These are phyloP conservation scores for Dacryopinax spathularia DNA, from an alignment of 768 basidiomycete species.

Conservation along the genomic window DNA sequence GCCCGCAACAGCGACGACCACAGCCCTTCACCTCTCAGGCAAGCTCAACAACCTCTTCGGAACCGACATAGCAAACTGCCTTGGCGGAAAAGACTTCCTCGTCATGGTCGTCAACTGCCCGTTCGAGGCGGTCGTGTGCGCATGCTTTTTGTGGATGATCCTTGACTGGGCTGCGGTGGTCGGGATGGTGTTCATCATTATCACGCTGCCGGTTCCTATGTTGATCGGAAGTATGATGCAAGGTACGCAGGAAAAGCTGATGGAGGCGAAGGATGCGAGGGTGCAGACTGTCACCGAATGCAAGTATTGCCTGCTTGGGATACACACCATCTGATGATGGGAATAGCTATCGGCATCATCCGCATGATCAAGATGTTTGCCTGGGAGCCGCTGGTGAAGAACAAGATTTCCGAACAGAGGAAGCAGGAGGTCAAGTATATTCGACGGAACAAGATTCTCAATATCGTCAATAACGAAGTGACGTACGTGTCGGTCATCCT, in stretches of 20 bases:
- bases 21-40: conserved; percentile 40
- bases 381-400: conserved; percentile 34
- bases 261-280: conserved; percentile 46
- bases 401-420: conserved; percentile 40
- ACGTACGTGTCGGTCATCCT: conserved; percentile 24
- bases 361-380: conserved; percentile 62
- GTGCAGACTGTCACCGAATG: conserved; percentile 50
- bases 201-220: conserved; percentile 45
- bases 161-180: conserved; percentile 48
- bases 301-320: conserved; percentile 19
- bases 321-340: not conserved
- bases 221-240: conserved; percentile 38
- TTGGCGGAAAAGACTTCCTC: conserved; percentile 27
- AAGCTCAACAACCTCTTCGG: conserved; percentile 67
- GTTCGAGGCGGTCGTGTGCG: conserved; percentile 28
- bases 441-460: conserved; percentile 39
- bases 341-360: conserved; percentile 38
- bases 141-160: conserved; percentile 32
- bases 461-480: conserved; percentile 31
- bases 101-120: conserved; percentile 28
- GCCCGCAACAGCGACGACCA: conserved; percentile 11
- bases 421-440: conserved; percentile 45
- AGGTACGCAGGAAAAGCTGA: conserved; percentile 33
- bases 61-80: conserved; percentile 38
- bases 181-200: conserved; percentile 40